phyloP scores from a whole-genome alignment of 2,329 filamentous ascomycete species.

The Exophiala alcalophila region DNA sequence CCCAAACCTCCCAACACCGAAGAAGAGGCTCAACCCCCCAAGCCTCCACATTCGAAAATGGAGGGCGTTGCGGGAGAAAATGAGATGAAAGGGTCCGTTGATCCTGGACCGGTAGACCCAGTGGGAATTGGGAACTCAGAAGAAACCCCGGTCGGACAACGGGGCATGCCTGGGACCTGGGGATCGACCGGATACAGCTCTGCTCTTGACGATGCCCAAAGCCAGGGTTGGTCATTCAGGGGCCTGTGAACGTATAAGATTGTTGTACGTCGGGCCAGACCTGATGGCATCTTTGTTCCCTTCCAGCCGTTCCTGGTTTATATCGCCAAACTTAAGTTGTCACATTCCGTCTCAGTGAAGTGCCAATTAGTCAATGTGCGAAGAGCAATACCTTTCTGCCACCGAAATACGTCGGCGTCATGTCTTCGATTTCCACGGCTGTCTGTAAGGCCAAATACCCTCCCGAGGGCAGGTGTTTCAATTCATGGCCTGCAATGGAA shows the following conservation, averaged over 20 bases:
- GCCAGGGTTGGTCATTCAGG: conserved; percentile 29
- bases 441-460: conserved; percentile 18
- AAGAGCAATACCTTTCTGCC: conserved; percentile 27
- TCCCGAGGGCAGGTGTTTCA: conserved; percentile 8
- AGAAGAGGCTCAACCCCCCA: too few species aligned
- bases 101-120: not conserved
- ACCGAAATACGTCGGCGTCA: conserved; percentile 20
- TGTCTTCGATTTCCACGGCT: conserved; percentile 20
- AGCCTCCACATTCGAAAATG: too few species aligned
- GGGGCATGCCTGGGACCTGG: conserved; percentile 13
- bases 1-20: too few species aligned
- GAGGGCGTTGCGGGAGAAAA: not conserved
- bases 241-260: conserved; percentile 15
- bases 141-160: not conserved
- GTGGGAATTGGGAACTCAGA: not conserved
- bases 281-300: too few species aligned
- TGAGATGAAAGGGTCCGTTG: too few species aligned
- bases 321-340: conserved; percentile 32
- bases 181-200: conserved; percentile 16
- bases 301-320: too few species aligned
- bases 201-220: conserved; percentile 20
- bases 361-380: conserved; percentile 32
- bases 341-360: conserved; percentile 30
- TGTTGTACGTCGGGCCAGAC: too few species aligned
- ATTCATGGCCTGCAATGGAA: conserved; percentile 18